Conservation (phyloP, 208 protist species). For the Crithidia thermophila region DNA sequence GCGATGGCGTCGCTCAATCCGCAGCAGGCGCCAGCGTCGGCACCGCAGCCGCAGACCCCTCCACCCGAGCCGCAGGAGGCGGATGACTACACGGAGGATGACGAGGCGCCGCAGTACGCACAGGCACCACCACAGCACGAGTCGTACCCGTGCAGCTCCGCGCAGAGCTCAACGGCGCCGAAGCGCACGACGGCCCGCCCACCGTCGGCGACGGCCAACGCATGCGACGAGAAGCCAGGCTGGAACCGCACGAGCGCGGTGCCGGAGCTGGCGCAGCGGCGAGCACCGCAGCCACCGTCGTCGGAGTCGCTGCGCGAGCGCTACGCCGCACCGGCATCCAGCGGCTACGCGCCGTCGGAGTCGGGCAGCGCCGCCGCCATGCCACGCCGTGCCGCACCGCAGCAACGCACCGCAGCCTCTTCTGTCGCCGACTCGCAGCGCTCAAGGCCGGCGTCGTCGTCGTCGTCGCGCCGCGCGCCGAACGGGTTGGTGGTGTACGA, state of each 20-base stretch:
- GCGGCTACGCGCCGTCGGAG: conserved; percentile 6
- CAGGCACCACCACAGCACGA: background rate
- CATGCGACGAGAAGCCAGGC: conserved; percentile 9
- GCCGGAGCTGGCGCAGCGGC: background rate
- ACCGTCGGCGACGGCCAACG: background rate
- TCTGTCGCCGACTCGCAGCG: background rate
- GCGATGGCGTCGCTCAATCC: conserved; percentile 1
- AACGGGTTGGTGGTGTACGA: conserved; percentile 4
- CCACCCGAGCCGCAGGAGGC: background rate
- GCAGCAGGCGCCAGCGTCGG: no score
- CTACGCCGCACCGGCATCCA: background rate
- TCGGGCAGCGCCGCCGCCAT: conserved; percentile 3
- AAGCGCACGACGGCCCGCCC: background rate
- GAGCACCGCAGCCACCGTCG: background rate
- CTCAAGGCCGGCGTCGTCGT: background rate
- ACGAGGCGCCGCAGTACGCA: background rate
- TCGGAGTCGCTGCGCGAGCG: background rate
- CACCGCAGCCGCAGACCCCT: background rate
- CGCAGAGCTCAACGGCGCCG: conserved; percentile 2
- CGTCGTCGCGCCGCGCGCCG: background rate
- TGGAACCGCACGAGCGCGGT: background rate
- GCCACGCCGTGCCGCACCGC: background rate
- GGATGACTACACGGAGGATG: background rate
- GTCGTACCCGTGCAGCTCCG: background rate
- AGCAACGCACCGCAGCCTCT: background rate